Conservation (phyloP, 2,329 filamentous ascomycete genomes). For the Alternaria consortialis region DNA sequence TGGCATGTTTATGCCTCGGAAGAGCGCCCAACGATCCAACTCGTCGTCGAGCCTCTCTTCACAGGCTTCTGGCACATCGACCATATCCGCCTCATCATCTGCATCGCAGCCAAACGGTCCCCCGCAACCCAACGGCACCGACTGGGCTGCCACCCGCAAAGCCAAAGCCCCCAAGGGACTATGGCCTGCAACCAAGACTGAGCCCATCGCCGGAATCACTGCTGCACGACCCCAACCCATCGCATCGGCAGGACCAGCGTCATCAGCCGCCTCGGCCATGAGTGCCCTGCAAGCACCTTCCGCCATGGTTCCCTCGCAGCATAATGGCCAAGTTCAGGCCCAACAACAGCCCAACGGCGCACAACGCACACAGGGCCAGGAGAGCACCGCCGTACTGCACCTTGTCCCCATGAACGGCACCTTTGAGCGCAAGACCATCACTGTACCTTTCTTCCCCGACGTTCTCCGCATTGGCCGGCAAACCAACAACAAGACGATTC, state of each 20-base stretch:
- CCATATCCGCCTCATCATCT: slow-evolving; percentile 64
- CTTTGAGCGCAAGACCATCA: slow-evolving; percentile 96
- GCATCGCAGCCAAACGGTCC: slow-evolving; percentile 70
- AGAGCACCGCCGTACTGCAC: slow-evolving; percentile 80
- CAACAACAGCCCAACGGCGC: slow-evolving; percentile 66
- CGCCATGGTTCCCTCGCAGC: slow-evolving; percentile 73
- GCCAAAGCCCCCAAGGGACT: slow-evolving; percentile 62
- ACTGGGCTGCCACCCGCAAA: slow-evolving; percentile 58
- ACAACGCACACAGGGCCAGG: slow-evolving; percentile 56
- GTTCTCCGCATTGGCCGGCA: slow-evolving; percentile 92
- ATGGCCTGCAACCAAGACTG: slow-evolving; percentile 72
- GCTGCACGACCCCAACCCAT: slow-evolving; percentile 70
- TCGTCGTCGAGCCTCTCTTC: slow-evolving; percentile 85
- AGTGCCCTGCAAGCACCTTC: slow-evolving; percentile 69
- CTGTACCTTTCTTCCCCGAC: slow-evolving; percentile 93
- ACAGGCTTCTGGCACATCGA: slow-evolving; percentile 70
- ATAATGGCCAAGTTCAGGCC: slow-evolving; percentile 67
- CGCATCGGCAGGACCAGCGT: slow-evolving; percentile 65
- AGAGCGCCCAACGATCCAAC: slow-evolving; percentile 82
- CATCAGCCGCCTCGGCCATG: slow-evolving; percentile 68
- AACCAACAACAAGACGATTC: slow-evolving; percentile 95
- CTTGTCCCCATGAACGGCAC: slow-evolving; percentile 92
- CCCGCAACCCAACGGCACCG: slow-evolving; percentile 45
- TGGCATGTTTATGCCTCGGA: slow-evolving; percentile 87
- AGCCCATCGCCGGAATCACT: slow-evolving; percentile 69